These are phyloP conservation scores for Amoeboaphelidium occidentale DNA, from an alignment of 371 early-diverging fungal species.

Conservation along the genomic window DNA sequence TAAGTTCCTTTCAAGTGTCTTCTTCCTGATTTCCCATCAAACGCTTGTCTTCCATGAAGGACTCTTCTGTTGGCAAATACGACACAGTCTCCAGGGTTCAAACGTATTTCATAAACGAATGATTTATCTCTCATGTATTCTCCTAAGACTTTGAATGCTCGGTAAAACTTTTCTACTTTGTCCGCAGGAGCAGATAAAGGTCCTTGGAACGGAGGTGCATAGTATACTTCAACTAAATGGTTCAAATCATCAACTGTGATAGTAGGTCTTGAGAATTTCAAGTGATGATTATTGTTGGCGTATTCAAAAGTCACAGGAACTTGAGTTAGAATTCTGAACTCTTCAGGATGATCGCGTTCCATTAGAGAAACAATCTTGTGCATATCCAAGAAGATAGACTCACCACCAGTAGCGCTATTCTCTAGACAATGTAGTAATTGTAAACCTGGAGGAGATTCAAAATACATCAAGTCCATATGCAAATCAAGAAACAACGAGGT, in stretches of 20 bases:
- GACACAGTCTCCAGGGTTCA: constrained; percentile 45
- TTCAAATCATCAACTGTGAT: constrained; percentile 18
- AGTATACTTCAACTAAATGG: constrained; percentile 28
- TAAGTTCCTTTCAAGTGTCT: constrained; percentile 59
- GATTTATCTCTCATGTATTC: constrained; percentile 27
- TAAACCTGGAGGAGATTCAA: constrained; percentile 62
- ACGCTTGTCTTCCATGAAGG: constrained; percentile 50
- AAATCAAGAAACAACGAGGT: constrained; percentile 52
- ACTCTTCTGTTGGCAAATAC: constrained; percentile 62
- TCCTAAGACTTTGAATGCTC: constrained; percentile 37
- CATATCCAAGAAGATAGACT: constrained; percentile 51
- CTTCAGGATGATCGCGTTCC: constrained; percentile 24
- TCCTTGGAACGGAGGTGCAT: constrained; percentile 75
- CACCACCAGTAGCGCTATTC: constrained; percentile 51
- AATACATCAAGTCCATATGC: constrained; percentile 77
- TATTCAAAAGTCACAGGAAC: constrained; percentile 61
- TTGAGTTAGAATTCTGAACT: constrained; percentile 25
- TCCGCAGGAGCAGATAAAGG: constrained; percentile 27
- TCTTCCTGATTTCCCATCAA: constrained; percentile 41
- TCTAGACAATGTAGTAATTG: constrained; percentile 56
- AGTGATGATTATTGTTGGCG: constrained; percentile 43
- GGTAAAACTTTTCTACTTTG: constrained; percentile 29
- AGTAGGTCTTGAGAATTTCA: constrained; percentile 40
- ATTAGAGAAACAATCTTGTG: constrained; percentile 35
- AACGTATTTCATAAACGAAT: constrained; percentile 28